Base-by-base conservation (phyloP, 306 rosid species). In the Canavalia gladiata region DNA sequence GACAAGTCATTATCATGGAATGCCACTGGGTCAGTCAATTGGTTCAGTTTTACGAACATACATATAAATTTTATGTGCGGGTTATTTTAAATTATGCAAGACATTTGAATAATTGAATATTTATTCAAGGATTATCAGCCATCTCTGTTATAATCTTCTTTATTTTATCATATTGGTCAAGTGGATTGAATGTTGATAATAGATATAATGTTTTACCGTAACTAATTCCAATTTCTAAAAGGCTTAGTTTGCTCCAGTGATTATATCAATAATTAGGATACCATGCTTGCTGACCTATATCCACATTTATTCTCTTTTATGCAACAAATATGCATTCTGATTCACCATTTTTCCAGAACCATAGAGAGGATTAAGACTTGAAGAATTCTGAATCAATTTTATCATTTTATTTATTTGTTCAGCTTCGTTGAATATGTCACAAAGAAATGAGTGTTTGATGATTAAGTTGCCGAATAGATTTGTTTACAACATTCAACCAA, bases 251-350 rank as follows among this genome's bases (percentile, higher is more conserved):
- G 74, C 35, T 30, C 56, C 43, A 12, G 59, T 47, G 29, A 30
- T 49, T 47, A 31, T 69, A 69, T 39, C 25, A 18, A 18, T 37
- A 64, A 64, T 37, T 35, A 37, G 70, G 70, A 12, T 6, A 64
- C 31, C 49, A 13, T 35, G 47, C 4, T 35, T 63, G 4, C 30
- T 63, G 18, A 49, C 55, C 11, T 10, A 11, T 49, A 31, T 59
- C 66, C 9, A n/a, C 66, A 9, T 59, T 59, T 59, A 29, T 30
- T 58, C 64, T 58, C 63, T 58, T 57, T 57, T 57, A 29, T 12
- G 28, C 63, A 28, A 29, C 63, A 28, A 57, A 57, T 57, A 7
- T 57, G 7, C 7, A 29, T 28, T 18, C 63, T 37, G 2, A 56
- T 56, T 56, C 34, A 56, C 11, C 34, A 7, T 56, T 56, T 37